phyloP scores from a whole-genome alignment of 495 filamentous ascomycete species.

The Talaromyces nanjingensis region DNA sequence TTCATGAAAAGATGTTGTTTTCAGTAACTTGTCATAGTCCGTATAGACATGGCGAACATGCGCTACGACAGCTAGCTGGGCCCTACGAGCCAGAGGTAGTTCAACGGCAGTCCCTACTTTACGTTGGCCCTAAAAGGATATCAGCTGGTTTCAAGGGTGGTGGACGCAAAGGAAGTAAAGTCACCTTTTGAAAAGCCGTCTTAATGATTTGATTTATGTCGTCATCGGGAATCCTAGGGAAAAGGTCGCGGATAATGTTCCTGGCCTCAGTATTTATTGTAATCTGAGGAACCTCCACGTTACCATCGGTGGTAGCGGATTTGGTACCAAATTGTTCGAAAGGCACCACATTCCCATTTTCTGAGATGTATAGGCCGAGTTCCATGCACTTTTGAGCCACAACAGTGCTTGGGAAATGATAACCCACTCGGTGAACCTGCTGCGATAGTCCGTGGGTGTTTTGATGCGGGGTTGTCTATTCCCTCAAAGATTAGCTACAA shows the following conservation, averaged over 20 bases:
- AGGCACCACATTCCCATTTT: constrained; percentile 35
- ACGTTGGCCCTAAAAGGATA: constrained; percentile 33
- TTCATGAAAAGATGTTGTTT: constrained; percentile 54
- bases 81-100: constrained; percentile 62
- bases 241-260: constrained; percentile 70
- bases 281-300: constrained; percentile 38
- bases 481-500: constrained; percentile 6
- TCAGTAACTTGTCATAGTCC: constrained; percentile 73
- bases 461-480: constrained; percentile 38
- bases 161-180: constrained; percentile 9
- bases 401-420: constrained; percentile 59
- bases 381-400: constrained; percentile 48
- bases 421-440: constrained; percentile 73
- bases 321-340: constrained; percentile 11
- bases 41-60: constrained; percentile 85
- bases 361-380: constrained; percentile 33
- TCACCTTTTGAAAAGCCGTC: constrained; percentile 79
- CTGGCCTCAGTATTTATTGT: constrained; percentile 67
- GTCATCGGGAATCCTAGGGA: constrained; percentile 74
- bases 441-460: constrained; percentile 47
- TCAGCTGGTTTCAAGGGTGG: constrained; percentile 1
- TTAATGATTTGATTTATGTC: constrained; percentile 72
- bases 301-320: background rate
- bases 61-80: constrained; percentile 76
- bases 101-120: constrained; percentile 65